These are phyloP conservation scores for Trebouxia gelatinosa DNA, from an alignment of 163 green algal genomes.

Conservation along the genomic window DNA sequence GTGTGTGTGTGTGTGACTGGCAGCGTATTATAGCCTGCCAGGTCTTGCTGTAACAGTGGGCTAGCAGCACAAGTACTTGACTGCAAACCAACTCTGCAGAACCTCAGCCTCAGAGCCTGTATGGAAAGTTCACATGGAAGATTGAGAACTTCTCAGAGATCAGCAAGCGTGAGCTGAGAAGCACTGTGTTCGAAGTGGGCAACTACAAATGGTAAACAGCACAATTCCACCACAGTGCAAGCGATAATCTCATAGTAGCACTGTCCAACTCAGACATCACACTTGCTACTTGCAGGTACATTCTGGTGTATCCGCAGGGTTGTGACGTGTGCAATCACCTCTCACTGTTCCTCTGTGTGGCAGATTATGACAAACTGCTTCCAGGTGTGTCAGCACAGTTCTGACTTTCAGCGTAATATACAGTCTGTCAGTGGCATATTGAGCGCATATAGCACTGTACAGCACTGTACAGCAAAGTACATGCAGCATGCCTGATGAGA, in stretches of 20 bases:
- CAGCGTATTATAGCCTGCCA: too few relatives aligned
- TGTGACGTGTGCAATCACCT: constrained; percentile 99
- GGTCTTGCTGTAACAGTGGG: too few relatives aligned
- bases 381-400: constrained; percentile 79
- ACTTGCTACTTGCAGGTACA: constrained; percentile 76
- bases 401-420: too few relatives aligned
- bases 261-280: too few relatives aligned
- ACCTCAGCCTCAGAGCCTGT: constrained; percentile 78
- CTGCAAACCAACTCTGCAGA: too few relatives aligned
- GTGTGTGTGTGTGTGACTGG: too few relatives aligned
- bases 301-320: constrained; percentile 95
- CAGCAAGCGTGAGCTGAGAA: constrained; percentile 92
- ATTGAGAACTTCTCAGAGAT: constrained; percentile 94
- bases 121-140: constrained; percentile 97
- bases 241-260: too few relatives aligned
- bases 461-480: not conserved
- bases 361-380: constrained; percentile 98
- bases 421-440: not conserved
- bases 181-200: constrained; percentile 91
- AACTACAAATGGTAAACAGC: constrained; percentile 87
- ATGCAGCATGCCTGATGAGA: not conserved
- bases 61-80: too few relatives aligned
- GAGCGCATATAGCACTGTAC: not conserved
- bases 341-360: constrained; percentile 97
- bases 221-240: too few relatives aligned